Evolutionary conservation across 148 eudicot species (phyloP), one percentile per base, ranked within the genome.

Genomic region (Amaranthus hypochondriacus): DNA sequence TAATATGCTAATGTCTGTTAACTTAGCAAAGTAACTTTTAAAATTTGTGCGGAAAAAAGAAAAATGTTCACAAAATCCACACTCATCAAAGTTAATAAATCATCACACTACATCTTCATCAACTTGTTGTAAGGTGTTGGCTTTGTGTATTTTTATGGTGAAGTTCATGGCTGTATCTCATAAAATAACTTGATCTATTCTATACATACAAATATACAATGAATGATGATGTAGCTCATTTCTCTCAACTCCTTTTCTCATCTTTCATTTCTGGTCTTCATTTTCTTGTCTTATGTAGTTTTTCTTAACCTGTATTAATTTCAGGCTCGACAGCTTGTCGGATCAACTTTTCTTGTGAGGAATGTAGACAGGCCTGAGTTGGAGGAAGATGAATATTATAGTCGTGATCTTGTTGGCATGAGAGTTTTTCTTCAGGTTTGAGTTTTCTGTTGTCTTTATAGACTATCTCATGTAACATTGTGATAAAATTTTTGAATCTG

Each of bases 401-500:
- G 90, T 57, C 88, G 80, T 83, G 98, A 94, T 84, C 98, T 94
- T 75, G 79, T 94, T 83, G 98, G 97, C 83, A 85, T 94, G 89
- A 81, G 75, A 80, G 96, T 94, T 75, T 72, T 84, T 82, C 90
- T 88, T 64, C 89, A 94, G 98, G 98, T 94, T 81, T 75, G 84
- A 54, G 49, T 13, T 66, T 61, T 57, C 54, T 61, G 11, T 43
- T 42, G 10, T 48, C 12, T 56, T 47, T 39, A 28, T 28, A 28
- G 39, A 28, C 39, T 28, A 5, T 56, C 7, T 62, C 18, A 56
- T 46, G 50, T 51, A 42, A 43, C 39, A 4, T 10, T 70, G 56
- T 18, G 44, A 56, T 63, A 48, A 66, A 48, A 66, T 51, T 57
- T 14, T 46, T 57, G 5, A 39, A 66, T 57, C 49, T 56, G 56